Conservation (phyloP, 2,329 filamentous ascomycete genomes). For the Sclerotinia minor region DNA sequence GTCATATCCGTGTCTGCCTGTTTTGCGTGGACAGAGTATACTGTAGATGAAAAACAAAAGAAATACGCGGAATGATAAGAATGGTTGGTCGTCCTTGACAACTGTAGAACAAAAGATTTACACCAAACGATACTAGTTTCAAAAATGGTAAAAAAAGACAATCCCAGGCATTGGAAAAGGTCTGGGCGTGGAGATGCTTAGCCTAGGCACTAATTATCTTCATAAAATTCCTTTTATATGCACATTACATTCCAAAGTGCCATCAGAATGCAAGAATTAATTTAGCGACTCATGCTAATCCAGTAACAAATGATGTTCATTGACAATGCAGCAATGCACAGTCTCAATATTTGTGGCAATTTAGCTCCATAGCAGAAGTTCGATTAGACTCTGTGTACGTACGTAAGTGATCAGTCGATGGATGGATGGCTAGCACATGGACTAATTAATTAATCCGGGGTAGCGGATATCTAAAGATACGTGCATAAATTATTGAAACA, state of each 20-base stretch:
- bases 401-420: neutral
- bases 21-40: neutral
- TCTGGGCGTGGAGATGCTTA: neutral
- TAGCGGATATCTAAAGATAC: neutral
- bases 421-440: neutral
- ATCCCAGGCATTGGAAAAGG: neutral
- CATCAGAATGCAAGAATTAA: neutral
- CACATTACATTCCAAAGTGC: neutral
- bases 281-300: neutral
- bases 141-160: neutral
- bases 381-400: neutral
- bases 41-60: neutral
- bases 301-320: neutral
- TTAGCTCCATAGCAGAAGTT: neutral
- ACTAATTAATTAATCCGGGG: neutral
- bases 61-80: too few species aligned
- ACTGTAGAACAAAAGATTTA: neutral
- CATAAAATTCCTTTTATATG: neutral
- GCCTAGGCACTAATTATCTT: neutral
- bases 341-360: too few species aligned
- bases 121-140: conserved; percentile 1
- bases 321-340: neutral
- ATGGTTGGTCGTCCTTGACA: conserved; percentile 7
- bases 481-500: neutral
- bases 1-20: neutral